Conservation (phyloP, 2,329 filamentous ascomycete genomes). For the Lecanicillium sp. region DNA sequence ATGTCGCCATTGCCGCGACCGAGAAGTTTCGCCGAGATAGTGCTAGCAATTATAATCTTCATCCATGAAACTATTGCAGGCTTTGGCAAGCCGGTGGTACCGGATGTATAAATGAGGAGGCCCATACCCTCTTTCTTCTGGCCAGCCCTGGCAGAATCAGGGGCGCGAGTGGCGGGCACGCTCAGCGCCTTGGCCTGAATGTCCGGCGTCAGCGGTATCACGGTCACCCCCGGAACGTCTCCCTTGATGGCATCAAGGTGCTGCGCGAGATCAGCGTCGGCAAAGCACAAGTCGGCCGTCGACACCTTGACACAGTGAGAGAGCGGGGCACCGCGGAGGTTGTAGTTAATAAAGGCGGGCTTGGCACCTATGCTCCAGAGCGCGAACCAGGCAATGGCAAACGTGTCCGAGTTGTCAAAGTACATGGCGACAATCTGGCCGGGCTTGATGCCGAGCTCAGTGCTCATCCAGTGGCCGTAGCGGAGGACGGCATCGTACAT, state of each 20-base stretch:
- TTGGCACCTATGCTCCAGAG: slow-evolving; percentile 78
- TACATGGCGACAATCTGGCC: slow-evolving; percentile 75
- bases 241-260: slow-evolving; percentile 52
- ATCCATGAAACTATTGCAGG: slow-evolving; percentile 60
- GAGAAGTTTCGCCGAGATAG: slow-evolving; percentile 48
- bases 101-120: slow-evolving; percentile 68
- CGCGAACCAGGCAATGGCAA: slow-evolving; percentile 67
- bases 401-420: slow-evolving; percentile 73
- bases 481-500: slow-evolving; percentile 62
- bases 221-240: slow-evolving; percentile 28
- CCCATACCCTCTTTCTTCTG: slow-evolving; percentile 33
- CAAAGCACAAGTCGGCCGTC: slow-evolving; percentile 58
- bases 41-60: slow-evolving; percentile 36
- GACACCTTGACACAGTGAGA: slow-evolving; percentile 67
- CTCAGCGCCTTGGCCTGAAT: not conserved
- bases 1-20: slow-evolving; percentile 45
- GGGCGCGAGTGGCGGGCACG: not conserved
- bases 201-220: not conserved
- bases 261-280: slow-evolving; percentile 52
- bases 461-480: slow-evolving; percentile 69
- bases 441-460: slow-evolving; percentile 53
- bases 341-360: slow-evolving; percentile 85
- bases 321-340: slow-evolving; percentile 63
- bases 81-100: slow-evolving; percentile 71
- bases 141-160: not conserved